Base-by-base conservation (phyloP, 805 yeast species). In the Alloascoidea africana region DNA sequence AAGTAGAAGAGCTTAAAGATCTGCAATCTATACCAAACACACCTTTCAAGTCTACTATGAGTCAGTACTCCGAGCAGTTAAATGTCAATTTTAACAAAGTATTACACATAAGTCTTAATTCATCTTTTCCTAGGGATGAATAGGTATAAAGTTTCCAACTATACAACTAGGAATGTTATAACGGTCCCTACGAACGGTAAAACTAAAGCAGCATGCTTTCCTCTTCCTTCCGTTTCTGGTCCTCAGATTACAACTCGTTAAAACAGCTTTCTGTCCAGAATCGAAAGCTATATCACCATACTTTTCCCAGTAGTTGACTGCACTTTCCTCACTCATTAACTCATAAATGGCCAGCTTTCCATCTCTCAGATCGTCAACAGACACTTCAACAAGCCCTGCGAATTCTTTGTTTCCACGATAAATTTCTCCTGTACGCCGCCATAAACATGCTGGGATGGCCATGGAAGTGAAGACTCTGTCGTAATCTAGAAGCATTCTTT, bases 361-460 rank as follows among this genome's bases (percentile, higher is more conserved):
- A 54, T 89, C 95, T 44, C 91, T 75, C 50, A 89, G 59, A 52
- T 86, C 95, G 52, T 87, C 96, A 1, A 89, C 84, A 18, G 75
- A 70, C 16, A 84, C 94, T 15, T 86, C 94, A 2, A 89, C 96
- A 39, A 89, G 57, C 1, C 87, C 80, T 0, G 96, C 97, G 69
- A 89, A 89, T 54, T 89, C 97, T 53, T 87, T 86, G 56, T 89
- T 89, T 0, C 96, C 97, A 42, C 96, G 59, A 49, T 84, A 89
- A 3, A 89, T 89, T 47, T 89, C 97, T 2, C 97, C 97, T 0
- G 97, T 87, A 48, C 97, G 76, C 53, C 97, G 64, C 96, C 97
- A 89, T 18, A 89, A 64, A 58, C 97, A 89, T 1, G 96, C 96
- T 1, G 97, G 97, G 42, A 89, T 85, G 4, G 96, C 95, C 95